Evolutionary conservation across 192 early-diverging fungal genomes (phyloP).

Genomic region (Helicostylum pulchrum): DNA sequence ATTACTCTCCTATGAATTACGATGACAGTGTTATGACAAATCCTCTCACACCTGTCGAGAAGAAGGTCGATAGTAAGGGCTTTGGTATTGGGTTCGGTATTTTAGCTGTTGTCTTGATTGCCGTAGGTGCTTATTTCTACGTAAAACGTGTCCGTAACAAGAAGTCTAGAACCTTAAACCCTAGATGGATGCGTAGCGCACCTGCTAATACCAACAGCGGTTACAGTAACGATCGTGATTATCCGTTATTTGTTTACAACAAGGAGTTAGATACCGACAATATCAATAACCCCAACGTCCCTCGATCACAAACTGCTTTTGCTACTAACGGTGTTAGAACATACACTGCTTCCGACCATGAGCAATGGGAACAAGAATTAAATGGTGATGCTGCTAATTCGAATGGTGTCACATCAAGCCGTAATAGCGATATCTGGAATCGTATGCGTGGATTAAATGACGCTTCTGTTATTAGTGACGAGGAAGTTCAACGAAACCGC

Average conservation of each 20-base stretch:
- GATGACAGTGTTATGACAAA: slow-evolving; percentile 2
- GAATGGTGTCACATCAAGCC: slow-evolving; percentile 1
- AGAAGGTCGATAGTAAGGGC: slow-evolving; percentile 19
- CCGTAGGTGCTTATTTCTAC: slow-evolving; percentile 17
- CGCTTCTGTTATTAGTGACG: slow-evolving; percentile 13
- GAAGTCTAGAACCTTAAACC: slow-evolving; percentile 20
- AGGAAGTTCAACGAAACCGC: slow-evolving; percentile 12
- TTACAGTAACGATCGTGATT: slow-evolving; percentile 4
- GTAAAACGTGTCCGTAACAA: slow-evolving; percentile 5
- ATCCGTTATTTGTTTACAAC: slow-evolving; percentile 24
- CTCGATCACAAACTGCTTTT: not conserved
- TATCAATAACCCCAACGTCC: not conserved
- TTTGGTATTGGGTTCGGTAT: slow-evolving; percentile 26
- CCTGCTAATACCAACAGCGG: not conserved
- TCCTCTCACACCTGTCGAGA: not conserved
- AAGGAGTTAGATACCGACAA: slow-evolving; percentile 14
- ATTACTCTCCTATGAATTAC: not conserved
- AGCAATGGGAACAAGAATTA: slow-evolving; percentile 22
- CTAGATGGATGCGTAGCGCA: slow-evolving; percentile 20
- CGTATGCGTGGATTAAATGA: slow-evolving; percentile 21
- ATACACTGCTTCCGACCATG: slow-evolving; percentile 31
- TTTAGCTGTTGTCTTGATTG: slow-evolving; percentile 10
- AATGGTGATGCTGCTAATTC: not conserved
- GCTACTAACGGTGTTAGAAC: slow-evolving; percentile 21
- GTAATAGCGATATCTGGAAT: slow-evolving; percentile 25